Evolutionary conservation across 179 eudicot species (phyloP), one percentile per base, ranked within the genome.

Genomic region (Pouteria campechiana): DNA sequence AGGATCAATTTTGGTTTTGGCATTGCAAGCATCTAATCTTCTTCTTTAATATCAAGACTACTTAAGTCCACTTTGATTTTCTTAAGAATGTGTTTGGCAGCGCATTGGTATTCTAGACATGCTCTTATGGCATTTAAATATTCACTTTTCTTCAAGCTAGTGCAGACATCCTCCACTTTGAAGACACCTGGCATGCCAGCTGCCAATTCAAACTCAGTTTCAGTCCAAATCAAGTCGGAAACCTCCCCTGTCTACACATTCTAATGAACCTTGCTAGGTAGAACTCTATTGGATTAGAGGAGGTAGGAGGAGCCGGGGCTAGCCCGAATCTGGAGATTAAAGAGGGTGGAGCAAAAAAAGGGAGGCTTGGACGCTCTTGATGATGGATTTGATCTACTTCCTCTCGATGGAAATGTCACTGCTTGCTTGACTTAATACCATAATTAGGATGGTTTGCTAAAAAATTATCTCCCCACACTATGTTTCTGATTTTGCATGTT

Each of bases 211-310:
- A 78, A 63, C 16, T 95, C 98, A 13, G 70, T 72, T 19, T 90
- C 94, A 17, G 94, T 93, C 98, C 94, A 81, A 9, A 71, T 87
- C 76, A 90, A 41, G 71, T 90, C 86, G 67, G 86, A 45, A 58
- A 90, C 58, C 35, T 70, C 67, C 14, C 96, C 98, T 0, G 78
- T 78, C 46, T 70, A 73, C 24, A 57, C 61, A 36, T 81, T 77
- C 65, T 61, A 76, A 45, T 86, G 95, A 51, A 90, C 24, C 95
- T 84, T 84, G 25, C 80, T 58, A 1, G 95, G 95, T 16, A 89
- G 86, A n/a, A 89, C 89, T 43, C 53, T 73, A 22, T 77, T 74
- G 20, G 85, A 70, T 11, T 79, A 67, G 28, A 89, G 51, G 16
- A 89, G 30, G 1, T 62, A 40, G 7, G 79, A 72, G 2, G 93